These are phyloP conservation scores for Arctium minus DNA, from an alignment of 129 eudicot genomes.

Conservation along the genomic window DNA sequence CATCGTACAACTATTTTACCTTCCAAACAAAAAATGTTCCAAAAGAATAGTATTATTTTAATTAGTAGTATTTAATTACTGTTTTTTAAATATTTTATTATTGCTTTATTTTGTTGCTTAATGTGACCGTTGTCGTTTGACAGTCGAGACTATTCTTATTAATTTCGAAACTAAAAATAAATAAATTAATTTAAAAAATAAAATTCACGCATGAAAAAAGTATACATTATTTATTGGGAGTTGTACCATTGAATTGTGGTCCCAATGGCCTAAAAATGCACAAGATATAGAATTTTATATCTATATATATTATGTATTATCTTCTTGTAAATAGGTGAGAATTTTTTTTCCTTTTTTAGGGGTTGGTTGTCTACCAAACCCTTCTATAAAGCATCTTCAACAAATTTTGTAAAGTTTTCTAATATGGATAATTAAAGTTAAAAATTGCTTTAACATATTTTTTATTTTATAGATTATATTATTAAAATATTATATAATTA, in stretches of 20 bases:
- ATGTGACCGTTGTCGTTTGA: background rate
- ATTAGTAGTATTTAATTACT: background rate
- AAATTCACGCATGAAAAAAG: background rate
- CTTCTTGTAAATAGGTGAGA: conserved; percentile 6
- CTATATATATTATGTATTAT: background rate
- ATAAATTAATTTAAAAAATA: background rate
- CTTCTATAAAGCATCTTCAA: background rate
- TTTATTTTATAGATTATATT: too few relatives aligned
- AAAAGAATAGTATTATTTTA: background rate
- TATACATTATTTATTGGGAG: conserved; percentile 19
- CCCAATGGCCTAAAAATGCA: conserved; percentile 24
- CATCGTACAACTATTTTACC: background rate
- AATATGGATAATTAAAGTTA: too few relatives aligned
- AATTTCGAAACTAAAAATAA: background rate
- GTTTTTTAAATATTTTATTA: background rate
- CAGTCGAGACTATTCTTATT: background rate
- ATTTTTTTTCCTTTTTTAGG: background rate
- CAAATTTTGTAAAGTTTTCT: too few relatives aligned
- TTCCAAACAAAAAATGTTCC: background rate
- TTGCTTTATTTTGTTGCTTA: background rate
- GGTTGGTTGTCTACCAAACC: background rate
- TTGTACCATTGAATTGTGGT: conserved; percentile 29
- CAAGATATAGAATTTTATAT: background rate
- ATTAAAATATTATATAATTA: too few relatives aligned
- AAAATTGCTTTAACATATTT: too few relatives aligned